Evolutionary conservation across 73 alveolate species (phyloP).

Genomic region (Paramecium sonneborni): DNA sequence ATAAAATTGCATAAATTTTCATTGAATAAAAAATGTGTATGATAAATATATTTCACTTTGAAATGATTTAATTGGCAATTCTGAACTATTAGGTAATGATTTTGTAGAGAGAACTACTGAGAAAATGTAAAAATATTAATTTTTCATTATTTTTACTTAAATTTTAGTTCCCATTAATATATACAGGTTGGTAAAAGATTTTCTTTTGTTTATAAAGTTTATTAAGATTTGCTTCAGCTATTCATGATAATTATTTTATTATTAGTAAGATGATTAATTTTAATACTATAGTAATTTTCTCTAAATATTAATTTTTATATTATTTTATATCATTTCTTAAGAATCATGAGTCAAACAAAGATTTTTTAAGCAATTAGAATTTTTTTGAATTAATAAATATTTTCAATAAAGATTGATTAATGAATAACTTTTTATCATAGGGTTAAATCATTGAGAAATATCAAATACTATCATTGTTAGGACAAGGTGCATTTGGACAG

Average conservation of each 20-base stretch:
- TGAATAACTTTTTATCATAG: neutral
- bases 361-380: no score
- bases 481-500: neutral
- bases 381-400: no score
- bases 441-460: neutral
- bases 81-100: neutral
- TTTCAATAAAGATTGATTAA: no score
- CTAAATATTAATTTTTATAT: no score
- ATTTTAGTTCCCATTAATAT: conserved; percentile 40
- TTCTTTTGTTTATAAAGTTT: no score
- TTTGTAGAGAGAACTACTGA: conserved; percentile 29
- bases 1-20: neutral
- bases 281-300: no score
- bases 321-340: neutral
- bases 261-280: neutral
- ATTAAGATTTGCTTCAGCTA: neutral
- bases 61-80: conserved; percentile 20
- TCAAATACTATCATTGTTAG: neutral
- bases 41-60: conserved; percentile 20
- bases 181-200: no score
- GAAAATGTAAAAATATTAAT: neutral
- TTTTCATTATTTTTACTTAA: neutral
- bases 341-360: no score
- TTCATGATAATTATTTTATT: neutral
- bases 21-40: neutral